Evolutionary conservation across 805 yeast genomes (phyloP), one percentile per base, ranked within the genome.

Genomic region (Candida xyloterini): DNA sequence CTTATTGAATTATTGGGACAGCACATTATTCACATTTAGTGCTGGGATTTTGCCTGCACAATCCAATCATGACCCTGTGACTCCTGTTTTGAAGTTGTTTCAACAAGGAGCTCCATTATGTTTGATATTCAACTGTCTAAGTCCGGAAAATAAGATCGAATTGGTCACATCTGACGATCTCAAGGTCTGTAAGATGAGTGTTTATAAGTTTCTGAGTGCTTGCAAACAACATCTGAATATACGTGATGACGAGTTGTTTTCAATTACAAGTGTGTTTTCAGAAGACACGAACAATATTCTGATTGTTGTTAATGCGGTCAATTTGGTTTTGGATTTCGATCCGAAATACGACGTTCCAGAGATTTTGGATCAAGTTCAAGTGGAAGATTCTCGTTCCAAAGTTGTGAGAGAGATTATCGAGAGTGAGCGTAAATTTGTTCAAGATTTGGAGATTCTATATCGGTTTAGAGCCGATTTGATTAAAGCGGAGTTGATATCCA

Each of bases 101-200:
- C 95, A 91, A 54, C 88, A 85, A 55, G 99, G 98, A 9, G 82
- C 95, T 2, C 95, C 98, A 4, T 68, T 93, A 29, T 90, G 98
- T 61, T 75, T 87, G 29, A 67, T 91, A 7, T 87, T 84, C 68
- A 91, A 93, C 63, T 68, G 79, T 10, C 72, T 88, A 15, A 59
- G 57, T 24, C 81, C 82, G 1, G 72, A 71, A 27, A 61, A 65
- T 28, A 60, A 70, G 29, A 71, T 73, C 39, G 77, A 80, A 39
- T 67, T 84, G 31, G 77, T 83, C 6, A 76, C 83, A 14, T 79
- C 91, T 24, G 91, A 84, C 56, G 96, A 91, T 58, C 58, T 86
- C 46, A 81, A 87, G 55, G 74, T 83, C 35, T 86, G 95, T 64
- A 93, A 93, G 56, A 83, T 84, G 66, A 81, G 88, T 16, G 88